Evolutionary conservation across 345 rosid genomes (phyloP), one percentile per base, ranked within the genome.

Genomic region (Citrus hindsii): DNA sequence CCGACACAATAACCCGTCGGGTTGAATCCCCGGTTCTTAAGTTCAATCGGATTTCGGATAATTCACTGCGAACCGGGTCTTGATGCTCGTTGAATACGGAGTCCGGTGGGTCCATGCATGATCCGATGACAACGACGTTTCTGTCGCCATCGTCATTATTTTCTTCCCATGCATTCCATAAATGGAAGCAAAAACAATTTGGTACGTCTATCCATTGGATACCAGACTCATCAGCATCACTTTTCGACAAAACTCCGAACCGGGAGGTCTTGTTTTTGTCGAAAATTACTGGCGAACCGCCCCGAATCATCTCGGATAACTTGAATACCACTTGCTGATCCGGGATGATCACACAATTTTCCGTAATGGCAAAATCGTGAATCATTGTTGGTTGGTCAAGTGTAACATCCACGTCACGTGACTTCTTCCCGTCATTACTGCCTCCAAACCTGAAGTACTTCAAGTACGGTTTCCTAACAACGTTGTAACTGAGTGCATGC

Each of bases 131-230:
- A 1, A 84, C 86, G 1, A 90, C 61, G 33, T 81, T 77, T 37
- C 84, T 77, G 28, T 86, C 89, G 6, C 90, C 89, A 3, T 73
- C 67, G 1, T 69, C 79, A 3, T 77, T 71, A 25, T 0, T 79
- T 79, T 89, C 97, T 63, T 94, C 97, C 98, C 98, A 92, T 25
- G 95, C 90, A 67, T 92, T 94, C 89, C 89, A 92, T 25, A 92
- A 67, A 84, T 93, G 97, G 79, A 93, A 90, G 78, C 94, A 91
- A 55, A 91, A 91, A 51, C 90, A 88, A 68, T 76, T 79, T 0
- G 93, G 91, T 22, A 84, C 91, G 8, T 89, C 86, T 18, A 92
- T 30, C 97, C 97, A 92, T 53, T 13, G 77, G 22, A 92, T 84
- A 16, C 70, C 76, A 1, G 90, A 87, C 6, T 85, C 90, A 48